A percentile compares a stretch with the other conserved stretches of the same genome.
These are phyloP conservation scores for Allium fistulosum DNA, from an alignment of 106 monocot genomes.

Conservation along the genomic window DNA sequence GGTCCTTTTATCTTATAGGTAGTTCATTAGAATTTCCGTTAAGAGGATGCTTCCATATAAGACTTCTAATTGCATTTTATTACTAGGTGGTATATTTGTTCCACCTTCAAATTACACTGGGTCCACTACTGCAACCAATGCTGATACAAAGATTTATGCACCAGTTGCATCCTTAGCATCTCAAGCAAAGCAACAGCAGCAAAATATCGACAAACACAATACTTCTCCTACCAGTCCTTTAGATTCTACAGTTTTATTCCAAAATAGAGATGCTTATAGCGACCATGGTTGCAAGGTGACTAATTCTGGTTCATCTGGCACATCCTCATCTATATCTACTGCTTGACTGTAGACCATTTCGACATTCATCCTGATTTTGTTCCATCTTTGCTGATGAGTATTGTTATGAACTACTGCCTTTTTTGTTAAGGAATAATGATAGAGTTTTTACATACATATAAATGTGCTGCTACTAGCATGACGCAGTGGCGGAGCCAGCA, in stretches of 20 bases:
- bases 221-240: conserved; percentile 3
- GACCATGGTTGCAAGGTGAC: conserved; percentile 12
- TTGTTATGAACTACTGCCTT: too few species aligned
- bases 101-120: conserved; percentile 44
- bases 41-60: background rate
- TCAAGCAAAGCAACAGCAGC: conserved; percentile 5
- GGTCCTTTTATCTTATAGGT: too few species aligned
- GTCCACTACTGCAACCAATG: conserved; percentile 7
- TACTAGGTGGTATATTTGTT: conserved; percentile 66
- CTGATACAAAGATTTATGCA: conserved; percentile 22
- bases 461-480: too few species aligned
- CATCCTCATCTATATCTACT: conserved; percentile 45
- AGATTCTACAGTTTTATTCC: background rate
- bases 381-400: too few species aligned
- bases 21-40: background rate
- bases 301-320: conserved; percentile 29
- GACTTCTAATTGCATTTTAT: conserved; percentile 9
- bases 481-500: too few species aligned
- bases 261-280: conserved; percentile 9
- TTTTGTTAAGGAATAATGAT: too few species aligned
- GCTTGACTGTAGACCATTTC: conserved; percentile 3
- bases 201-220: background rate
- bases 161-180: conserved; percentile 38
- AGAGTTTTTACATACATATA: too few species aligned
- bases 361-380: too few species aligned